These are phyloP conservation scores for Terfezia boudieri DNA, from an alignment of 495 filamentous ascomycete species.

Conservation along the genomic window DNA sequence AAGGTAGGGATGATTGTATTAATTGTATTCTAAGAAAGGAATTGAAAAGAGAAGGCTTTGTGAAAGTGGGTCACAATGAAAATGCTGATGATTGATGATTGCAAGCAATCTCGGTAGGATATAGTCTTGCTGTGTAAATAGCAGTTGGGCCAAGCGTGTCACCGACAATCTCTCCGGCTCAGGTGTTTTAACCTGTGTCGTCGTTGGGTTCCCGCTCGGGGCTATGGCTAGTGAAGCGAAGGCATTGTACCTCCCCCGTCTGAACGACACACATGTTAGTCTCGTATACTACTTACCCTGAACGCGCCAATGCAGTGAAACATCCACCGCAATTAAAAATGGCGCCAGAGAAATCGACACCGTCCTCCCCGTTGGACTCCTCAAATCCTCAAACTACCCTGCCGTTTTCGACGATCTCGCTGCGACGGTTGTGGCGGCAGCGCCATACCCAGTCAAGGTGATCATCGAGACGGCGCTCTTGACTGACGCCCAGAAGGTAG, in stretches of 20 bases:
- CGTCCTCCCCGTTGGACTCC: constrained; percentile 37
- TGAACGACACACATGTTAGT: background rate
- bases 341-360: constrained; percentile 46
- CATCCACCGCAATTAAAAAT: constrained; percentile 29
- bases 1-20: constrained; percentile 22
- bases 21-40: background rate
- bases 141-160: constrained; percentile 28
- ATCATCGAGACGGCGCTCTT: constrained; percentile 46
- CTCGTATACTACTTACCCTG: too few species aligned
- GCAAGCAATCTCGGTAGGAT: constrained; percentile 1
- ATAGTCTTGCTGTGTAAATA: constrained; percentile 16
- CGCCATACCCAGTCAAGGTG: constrained; percentile 32
- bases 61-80: background rate
- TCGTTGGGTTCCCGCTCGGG: constrained; percentile 47
- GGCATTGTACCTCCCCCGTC: constrained; percentile 19
- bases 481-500: constrained; percentile 31
- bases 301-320: constrained; percentile 22
- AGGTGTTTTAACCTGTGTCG: constrained; percentile 33
- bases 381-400: constrained; percentile 29
- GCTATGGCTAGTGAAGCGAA: constrained; percentile 32
- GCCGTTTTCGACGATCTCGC: constrained; percentile 35
- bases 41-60: background rate
- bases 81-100: background rate
- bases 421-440: constrained; percentile 29
- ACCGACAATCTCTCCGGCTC: constrained; percentile 29